Base-by-base conservation (phyloP, 164 flowering plant genomes). In the Saururus chinensis region DNA sequence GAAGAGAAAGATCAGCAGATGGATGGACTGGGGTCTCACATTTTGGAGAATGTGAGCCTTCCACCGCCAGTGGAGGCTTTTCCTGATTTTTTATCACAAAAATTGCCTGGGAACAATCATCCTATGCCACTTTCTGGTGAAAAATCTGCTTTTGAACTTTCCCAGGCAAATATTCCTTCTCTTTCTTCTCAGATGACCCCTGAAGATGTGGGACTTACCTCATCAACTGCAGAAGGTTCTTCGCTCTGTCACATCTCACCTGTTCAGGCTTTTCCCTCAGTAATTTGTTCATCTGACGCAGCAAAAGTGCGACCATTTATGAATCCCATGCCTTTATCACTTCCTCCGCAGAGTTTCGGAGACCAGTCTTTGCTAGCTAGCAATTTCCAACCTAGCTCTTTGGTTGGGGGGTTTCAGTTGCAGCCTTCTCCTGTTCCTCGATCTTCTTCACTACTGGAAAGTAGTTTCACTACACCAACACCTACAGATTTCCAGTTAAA, bases 241-340 rank as follows among this genome's bases (percentile, higher is more conserved):
- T 65, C 60, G 25, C 16, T n/a, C 23, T 55, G 64, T 54, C 42
- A 53, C 59, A 56, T 51, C 49, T 45, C 40, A 8, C 65, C 62
- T 24, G 59, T 19, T 61, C 57, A 65, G 56, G 57, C 40, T 42
- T 60, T 53, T 60, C 20, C 69, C 10, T 12, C 59, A 19, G 59
- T 17, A 14, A 0, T 59, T 21, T 40, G 35, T 16, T 41, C 56
- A 42, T 12, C 25, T 19, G 56, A 61, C 40, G 35, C 42, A 35
- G 19, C 51, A 37, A 16, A 22, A n/a, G 22, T 25, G 20, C 40
- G 30, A 30, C 35, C 24, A 14, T 24, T 25, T 40, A 45, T 63
- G 11, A 67, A 45, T 24, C 52, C 51, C 20, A 17, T 61, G 30
- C 1, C 53, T 40, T 20, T 51, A 20, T 22, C 49, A 4, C 5